Conservation (phyloP, 305 asterid genomes). For the Monarda citriodora region DNA sequence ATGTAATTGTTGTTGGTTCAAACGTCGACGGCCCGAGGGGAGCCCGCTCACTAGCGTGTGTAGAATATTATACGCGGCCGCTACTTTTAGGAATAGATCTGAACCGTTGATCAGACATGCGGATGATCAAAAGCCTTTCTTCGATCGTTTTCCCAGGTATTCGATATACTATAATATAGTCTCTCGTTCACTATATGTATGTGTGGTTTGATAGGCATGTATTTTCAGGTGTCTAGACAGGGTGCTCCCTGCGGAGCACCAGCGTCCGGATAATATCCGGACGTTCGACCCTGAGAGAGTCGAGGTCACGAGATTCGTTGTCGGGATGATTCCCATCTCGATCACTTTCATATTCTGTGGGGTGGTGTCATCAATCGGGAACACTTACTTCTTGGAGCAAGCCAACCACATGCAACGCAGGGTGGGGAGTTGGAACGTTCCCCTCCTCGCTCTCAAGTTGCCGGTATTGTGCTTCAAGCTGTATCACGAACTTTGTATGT, state of each 20-base stretch:
- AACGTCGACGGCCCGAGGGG: neutral
- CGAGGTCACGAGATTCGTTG: neutral
- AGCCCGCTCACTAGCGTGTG: constrained; percentile 19
- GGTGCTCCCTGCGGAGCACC: neutral
- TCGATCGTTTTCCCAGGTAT: neutral
- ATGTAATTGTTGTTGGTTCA: neutral
- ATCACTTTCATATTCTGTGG: constrained; percentile 42
- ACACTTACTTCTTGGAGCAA: constrained; percentile 45
- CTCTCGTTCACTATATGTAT: too few relatives aligned
- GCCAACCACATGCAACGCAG: constrained; percentile 31
- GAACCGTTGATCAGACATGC: constrained; percentile 6
- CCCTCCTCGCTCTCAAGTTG: constrained; percentile 7
- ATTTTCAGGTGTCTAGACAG: constrained; percentile 13
- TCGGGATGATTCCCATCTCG: constrained; percentile 27
- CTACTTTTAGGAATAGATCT: neutral
- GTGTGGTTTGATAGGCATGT: too few relatives aligned
- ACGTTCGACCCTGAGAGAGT: neutral
- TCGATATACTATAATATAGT: too few relatives aligned
- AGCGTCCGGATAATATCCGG: neutral
- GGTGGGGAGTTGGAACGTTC: constrained; percentile 5
- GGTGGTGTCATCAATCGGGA: constrained; percentile 35
- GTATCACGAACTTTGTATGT: neutral
- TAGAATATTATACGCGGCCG: constrained; percentile 23
- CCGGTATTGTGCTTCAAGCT: neutral
- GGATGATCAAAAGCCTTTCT: neutral